Conservation (phyloP, 345 rosid genomes). For the Alliaria petiolata region DNA sequence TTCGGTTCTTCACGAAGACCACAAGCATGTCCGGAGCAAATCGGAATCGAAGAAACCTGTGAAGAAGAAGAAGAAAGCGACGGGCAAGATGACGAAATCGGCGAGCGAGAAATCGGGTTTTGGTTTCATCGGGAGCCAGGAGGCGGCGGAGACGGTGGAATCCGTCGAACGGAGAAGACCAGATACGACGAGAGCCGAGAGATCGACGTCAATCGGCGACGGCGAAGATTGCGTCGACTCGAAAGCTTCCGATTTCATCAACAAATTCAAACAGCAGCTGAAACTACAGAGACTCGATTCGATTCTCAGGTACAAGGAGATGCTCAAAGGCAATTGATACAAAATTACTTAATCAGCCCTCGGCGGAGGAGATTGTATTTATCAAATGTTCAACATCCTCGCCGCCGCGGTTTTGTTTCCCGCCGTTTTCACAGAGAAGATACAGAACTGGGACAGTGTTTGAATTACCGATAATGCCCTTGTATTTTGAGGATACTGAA, state of each 20-base stretch:
- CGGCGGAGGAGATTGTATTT: background rate
- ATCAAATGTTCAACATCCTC: background rate
- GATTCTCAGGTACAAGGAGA: conserved; percentile 36
- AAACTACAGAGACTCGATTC: conserved; percentile 37
- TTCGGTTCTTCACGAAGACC: conserved; percentile 7
- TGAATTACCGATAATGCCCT: conserved; percentile 14
- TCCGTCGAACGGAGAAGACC: conserved; percentile 35
- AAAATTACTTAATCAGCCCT: background rate
- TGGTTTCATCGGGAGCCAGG: conserved; percentile 1
- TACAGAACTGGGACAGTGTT: background rate
- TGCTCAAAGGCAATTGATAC: conserved; percentile 19
- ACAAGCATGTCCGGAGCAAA: conserved; percentile 38
- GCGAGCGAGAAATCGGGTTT: conserved; percentile 53
- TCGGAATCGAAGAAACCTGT: conserved; percentile 39
- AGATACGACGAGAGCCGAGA: conserved; percentile 30
- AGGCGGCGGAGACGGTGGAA: conserved; percentile 20
- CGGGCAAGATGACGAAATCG: conserved; percentile 59
- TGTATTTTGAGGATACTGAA: conserved; percentile 1
- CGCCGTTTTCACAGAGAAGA: background rate
- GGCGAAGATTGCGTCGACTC: conserved; percentile 35
- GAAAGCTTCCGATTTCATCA: conserved; percentile 41
- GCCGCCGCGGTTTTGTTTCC: background rate
- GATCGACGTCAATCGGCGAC: conserved; percentile 23
- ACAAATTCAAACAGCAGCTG: conserved; percentile 37
- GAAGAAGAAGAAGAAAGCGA: conserved; percentile 13